Evolutionary conservation across 2,329 filamentous ascomycete genomes (phyloP), one percentile per base, ranked within the genome.

Genomic region (Aspergillus sp.): DNA sequence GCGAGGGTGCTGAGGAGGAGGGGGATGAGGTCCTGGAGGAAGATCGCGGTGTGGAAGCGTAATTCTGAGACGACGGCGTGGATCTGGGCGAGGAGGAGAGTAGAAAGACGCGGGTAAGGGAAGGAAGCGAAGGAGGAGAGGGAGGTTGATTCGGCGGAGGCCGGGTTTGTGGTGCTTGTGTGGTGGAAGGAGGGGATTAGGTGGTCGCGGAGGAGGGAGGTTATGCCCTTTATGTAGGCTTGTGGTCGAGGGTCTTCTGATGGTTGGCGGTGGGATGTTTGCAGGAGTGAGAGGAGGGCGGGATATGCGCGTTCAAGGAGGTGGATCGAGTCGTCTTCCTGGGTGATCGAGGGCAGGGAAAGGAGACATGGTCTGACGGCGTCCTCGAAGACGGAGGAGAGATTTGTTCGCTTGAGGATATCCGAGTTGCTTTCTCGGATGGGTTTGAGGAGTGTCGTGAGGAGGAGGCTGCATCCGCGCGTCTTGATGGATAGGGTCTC

Each of bases 291-390:
- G 12, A 82, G 60, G 3, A 93, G 65, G 2, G 78, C 77, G 5
- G 71, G 66, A 43, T 86, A 93, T 1, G 81, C 76, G 5, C 69
- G 66, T 4, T 57, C 50, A 1, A 94, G 69, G 3, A 95, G 61
- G 1, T 52, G 48, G 2, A 82, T 51, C 3, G 82, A 82, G 35
- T 91, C 82, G 0, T 68, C 53, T 48, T 84, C 80, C 0, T 82
- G 77, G 0, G 85, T 94, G 26, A 93, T 64, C 8, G 71, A 75
- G 0, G 89, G 88, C 4, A 94, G 68, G 47, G 78, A 83, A 5
- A 80, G 69, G n/a, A 94, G 69, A 22, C 78, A 76, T 1, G 85
- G 82, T 11, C 48, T 53, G 20, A 68, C 41, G 15, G 63, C 63
- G 26, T 66, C 61, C 45, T 62, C 53, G 37, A 67, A 67, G 33